Percentiles rank a stretch among this genome's conserved stretches.
Conservation (phyloP, 148 eudicot species). For the Fagopyrum esculentum region DNA sequence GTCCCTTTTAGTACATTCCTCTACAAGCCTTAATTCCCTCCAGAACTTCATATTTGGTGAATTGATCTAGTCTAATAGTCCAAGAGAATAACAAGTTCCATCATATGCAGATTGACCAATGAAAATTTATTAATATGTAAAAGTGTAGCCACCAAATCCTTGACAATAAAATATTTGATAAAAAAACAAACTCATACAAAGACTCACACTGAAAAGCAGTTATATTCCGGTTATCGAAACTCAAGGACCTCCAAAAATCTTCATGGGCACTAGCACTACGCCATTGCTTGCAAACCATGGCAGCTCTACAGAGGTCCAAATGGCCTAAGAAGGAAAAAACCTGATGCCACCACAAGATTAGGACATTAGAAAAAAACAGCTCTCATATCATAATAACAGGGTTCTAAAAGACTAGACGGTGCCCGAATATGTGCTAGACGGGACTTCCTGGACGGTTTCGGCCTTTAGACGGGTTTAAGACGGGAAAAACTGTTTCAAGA, state of each 20-base stretch:
- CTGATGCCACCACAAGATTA: conserved; percentile 22
- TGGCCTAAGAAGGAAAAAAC: conserved; percentile 56
- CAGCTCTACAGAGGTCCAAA: conserved; percentile 54
- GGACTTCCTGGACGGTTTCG: too few species aligned
- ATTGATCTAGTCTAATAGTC: neutral
- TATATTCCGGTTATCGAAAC: conserved; percentile 44
- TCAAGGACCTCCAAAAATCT: conserved; percentile 57
- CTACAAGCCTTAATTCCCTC: neutral
- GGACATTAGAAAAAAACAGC: neutral
- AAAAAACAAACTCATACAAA: neutral
- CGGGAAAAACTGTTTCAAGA: too few species aligned
- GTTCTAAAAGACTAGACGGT: too few species aligned
- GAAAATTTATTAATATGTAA: neutral
- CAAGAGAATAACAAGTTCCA: neutral
- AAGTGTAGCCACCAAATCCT: neutral
- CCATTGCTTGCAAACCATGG: conserved; percentile 68
- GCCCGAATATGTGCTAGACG: too few species aligned
- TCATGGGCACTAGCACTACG: conserved; percentile 52
- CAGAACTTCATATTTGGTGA: neutral
- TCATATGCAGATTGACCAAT: neutral
- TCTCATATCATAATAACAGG: neutral
- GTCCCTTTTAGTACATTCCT: neutral
- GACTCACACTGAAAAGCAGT: conserved; percentile 45
- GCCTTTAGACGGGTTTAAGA: too few species aligned
- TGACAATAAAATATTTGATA: neutral